Conservation (phyloP, 495 filamentous ascomycete genomes). For the Penicillium maclennaniae region DNA sequence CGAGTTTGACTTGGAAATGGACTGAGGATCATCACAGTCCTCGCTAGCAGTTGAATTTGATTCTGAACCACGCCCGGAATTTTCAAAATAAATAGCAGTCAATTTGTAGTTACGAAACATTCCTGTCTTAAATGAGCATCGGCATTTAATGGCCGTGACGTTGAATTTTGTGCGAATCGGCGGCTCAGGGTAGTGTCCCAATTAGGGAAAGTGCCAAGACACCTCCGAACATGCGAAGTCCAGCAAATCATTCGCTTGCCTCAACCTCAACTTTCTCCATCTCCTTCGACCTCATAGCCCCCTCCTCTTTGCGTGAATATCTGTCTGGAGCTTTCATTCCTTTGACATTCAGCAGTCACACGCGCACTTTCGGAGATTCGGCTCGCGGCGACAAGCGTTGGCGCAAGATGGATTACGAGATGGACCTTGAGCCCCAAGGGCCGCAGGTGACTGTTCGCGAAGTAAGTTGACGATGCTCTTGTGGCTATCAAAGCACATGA, state of each 20-base stretch:
- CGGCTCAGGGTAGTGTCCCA: slow-evolving; percentile 12
- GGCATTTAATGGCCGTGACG: neutral
- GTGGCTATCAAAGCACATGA: neutral
- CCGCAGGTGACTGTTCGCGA: slow-evolving; percentile 69
- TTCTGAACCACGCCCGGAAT: slow-evolving; percentile 10
- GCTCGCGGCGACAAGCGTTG: slow-evolving; percentile 26
- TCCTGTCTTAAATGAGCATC: neutral
- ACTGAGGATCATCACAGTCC: neutral
- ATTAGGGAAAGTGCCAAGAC: slow-evolving; percentile 37
- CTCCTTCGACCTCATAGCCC: neutral
- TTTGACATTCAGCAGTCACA: slow-evolving; percentile 6
- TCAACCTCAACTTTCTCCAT: slow-evolving; percentile 9
- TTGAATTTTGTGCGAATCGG: neutral
- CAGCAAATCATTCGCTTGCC: slow-evolving; percentile 2
- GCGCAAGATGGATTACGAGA: slow-evolving; percentile 63
- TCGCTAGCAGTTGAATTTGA: slow-evolving; percentile 11
- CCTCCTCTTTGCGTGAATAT: neutral
- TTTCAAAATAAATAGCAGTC: neutral
- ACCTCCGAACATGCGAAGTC: slow-evolving; percentile 21
- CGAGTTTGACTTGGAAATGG: neutral
- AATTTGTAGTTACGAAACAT: neutral
- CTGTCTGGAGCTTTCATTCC: neutral
- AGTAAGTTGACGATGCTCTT: slow-evolving; percentile 32
- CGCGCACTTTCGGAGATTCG: slow-evolving; percentile 6
- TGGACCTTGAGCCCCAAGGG: slow-evolving; percentile 62